These are phyloP conservation scores for Cryptococcus hybrid DNA, from an alignment of 1,284 basidiomycete species.

Conservation along the genomic window DNA sequence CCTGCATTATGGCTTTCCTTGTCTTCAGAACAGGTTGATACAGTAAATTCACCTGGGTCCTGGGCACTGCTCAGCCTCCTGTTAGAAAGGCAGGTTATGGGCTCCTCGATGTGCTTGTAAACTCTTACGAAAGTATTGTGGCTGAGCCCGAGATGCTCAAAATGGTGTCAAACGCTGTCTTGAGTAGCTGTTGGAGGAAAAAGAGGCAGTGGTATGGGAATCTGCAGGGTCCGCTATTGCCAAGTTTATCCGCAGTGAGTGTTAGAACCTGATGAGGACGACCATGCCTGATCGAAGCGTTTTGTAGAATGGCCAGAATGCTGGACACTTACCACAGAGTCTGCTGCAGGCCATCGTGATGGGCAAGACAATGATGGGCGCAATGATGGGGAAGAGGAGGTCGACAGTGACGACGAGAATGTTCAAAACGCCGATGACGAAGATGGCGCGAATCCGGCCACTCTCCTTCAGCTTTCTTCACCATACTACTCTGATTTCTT, in stretches of 20 bases:
- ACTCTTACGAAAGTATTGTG: constrained; percentile 26
- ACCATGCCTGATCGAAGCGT: background rate
- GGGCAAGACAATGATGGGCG: constrained; percentile 26
- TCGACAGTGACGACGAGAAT: constrained; percentile 44
- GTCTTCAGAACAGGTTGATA: constrained; percentile 12
- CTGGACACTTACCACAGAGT: constrained; percentile 7
- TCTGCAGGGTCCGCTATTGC: constrained; percentile 69
- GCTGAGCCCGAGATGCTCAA: constrained; percentile 26
- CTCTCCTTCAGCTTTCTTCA: constrained; percentile 1
- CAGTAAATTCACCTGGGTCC: constrained; percentile 2
- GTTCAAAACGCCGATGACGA: constrained; percentile 12
- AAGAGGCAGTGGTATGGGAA: constrained; percentile 64
- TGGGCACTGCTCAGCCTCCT: constrained; percentile 31
- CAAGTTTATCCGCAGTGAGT: constrained; percentile 66
- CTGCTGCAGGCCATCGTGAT: background rate
- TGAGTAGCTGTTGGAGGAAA: constrained; percentile 77
- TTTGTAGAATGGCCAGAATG: constrained; percentile 12
- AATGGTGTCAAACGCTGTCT: constrained; percentile 59
- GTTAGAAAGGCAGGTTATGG: constrained; percentile 43
- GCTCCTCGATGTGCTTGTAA: constrained; percentile 30
- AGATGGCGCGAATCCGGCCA: constrained; percentile 10
- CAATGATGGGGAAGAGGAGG: constrained; percentile 35
- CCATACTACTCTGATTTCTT: constrained; percentile 59
- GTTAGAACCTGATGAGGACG: background rate
- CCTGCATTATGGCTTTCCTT: constrained; percentile 40